Evolutionary conservation across 2,329 filamentous ascomycete species (phyloP).

Genomic region (Pseudopithomyces maydicus): DNA sequence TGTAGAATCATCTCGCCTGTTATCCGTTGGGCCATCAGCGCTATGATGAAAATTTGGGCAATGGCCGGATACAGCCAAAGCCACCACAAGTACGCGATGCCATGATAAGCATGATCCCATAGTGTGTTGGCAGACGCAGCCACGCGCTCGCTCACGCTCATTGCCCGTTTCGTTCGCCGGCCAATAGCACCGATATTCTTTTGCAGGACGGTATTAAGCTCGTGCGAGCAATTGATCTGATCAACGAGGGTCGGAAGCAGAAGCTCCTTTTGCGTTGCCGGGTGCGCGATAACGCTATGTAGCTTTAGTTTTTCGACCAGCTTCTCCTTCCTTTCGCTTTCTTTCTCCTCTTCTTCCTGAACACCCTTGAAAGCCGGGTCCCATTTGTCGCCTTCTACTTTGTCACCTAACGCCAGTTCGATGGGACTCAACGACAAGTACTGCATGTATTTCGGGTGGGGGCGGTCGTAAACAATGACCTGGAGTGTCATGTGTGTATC

Average conservation of each 20-base stretch:
- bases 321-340: slow-evolving; percentile 65
- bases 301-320: slow-evolving; percentile 85
- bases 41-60: slow-evolving; percentile 72
- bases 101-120: slow-evolving; percentile 73
- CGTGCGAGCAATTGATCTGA: slow-evolving; percentile 95
- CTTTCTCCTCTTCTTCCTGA: slow-evolving; percentile 73
- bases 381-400: slow-evolving; percentile 53
- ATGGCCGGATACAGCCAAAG: slow-evolving; percentile 80
- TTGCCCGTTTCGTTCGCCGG: slow-evolving; percentile 76
- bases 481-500: slow-evolving; percentile 76
- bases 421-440: slow-evolving; percentile 93
- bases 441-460: slow-evolving; percentile 87
- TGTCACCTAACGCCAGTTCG: slow-evolving; percentile 75
- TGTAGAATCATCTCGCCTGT: slow-evolving; percentile 78
- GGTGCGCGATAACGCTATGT: slow-evolving; percentile 81
- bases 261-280: slow-evolving; percentile 80
- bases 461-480: slow-evolving; percentile 86
- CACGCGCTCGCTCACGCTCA: slow-evolving; percentile 93
- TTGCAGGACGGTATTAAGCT: slow-evolving; percentile 82
- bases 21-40: slow-evolving; percentile 78
- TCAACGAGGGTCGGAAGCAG: slow-evolving; percentile 82
- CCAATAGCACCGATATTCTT: slow-evolving; percentile 89
- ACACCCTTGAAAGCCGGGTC: slow-evolving; percentile 55
- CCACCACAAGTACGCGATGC: slow-evolving; percentile 72
- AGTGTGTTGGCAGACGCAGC: slow-evolving; percentile 90